Conservation (phyloP, 352 stramenopile species). For the Pythium rhizo-oryzae region DNA sequence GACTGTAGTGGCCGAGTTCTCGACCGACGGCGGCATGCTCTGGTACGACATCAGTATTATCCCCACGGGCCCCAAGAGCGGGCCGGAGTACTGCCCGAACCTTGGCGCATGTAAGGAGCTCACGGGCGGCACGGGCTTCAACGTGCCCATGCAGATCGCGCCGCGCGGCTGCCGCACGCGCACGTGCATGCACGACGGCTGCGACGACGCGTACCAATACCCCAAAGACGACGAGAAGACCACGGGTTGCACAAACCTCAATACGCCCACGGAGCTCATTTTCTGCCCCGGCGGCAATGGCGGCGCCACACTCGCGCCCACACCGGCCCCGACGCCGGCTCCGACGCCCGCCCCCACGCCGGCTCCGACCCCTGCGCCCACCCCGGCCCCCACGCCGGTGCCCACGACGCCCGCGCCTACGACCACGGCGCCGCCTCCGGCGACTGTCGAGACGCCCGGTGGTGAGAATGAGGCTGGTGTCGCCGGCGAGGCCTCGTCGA, state of each 20-base stretch:
- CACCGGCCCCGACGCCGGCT: conserved; percentile 22
- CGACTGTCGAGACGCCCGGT: conserved; percentile 2
- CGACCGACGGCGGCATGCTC: conserved; percentile 43
- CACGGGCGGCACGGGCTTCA: conserved; percentile 67
- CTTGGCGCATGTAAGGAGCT: conserved; percentile 52
- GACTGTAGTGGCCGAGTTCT: conserved; percentile 68
- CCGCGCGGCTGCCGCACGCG: conserved; percentile 48
- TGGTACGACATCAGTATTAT: conserved; percentile 87
- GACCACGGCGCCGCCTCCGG: not conserved
- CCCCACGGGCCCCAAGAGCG: conserved; percentile 57
- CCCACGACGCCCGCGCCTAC: conserved; percentile 1
- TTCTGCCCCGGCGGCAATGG: conserved; percentile 47
- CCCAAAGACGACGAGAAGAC: conserved; percentile 76
- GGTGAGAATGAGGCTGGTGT: conserved; percentile 8
- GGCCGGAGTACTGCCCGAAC: conserved; percentile 52
- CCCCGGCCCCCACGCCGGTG: conserved; percentile 23
- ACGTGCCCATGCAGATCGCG: conserved; percentile 71
- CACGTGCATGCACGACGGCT: conserved; percentile 58
- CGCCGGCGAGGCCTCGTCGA: not conserved
- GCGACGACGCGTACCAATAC: conserved; percentile 67
- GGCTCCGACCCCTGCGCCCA: conserved; percentile 22
- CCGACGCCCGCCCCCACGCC: conserved; percentile 10
- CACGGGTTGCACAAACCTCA: conserved; percentile 42
- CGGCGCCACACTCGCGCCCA: conserved; percentile 21
- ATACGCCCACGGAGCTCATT: conserved; percentile 43